Evolutionary conservation across 176 grass and related monocot species (phyloP).

Genomic region (Cenchrus fungigraminus): DNA sequence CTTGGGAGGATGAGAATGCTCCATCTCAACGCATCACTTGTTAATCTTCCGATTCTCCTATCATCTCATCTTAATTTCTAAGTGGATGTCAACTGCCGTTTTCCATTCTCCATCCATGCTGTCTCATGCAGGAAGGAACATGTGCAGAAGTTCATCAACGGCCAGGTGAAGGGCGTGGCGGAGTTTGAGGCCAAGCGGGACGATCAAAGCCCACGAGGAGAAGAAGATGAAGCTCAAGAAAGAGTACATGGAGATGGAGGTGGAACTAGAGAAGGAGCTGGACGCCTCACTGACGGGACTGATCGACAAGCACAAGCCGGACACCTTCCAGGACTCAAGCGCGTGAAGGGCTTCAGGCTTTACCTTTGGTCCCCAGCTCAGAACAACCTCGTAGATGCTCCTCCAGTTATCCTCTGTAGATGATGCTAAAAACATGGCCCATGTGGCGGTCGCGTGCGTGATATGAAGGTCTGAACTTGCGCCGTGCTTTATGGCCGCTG

Average conservation of each 20-base stretch:
- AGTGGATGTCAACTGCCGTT: not conserved
- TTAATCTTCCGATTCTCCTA: not conserved
- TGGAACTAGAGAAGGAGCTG: constrained; percentile 61
- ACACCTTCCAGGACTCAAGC: constrained; percentile 56
- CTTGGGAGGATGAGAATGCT: not conserved
- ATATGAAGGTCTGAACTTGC: constrained; percentile 1
- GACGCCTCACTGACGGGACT: constrained; percentile 51
- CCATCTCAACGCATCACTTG: not conserved
- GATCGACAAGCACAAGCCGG: constrained; percentile 73
- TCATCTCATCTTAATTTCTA: not conserved
- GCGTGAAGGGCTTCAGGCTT: not conserved
- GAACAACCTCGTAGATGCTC: not conserved
- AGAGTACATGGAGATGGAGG: constrained; percentile 68
- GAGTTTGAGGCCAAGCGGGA: constrained; percentile 63
- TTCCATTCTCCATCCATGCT: not conserved
- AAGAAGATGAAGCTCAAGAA: constrained; percentile 56
- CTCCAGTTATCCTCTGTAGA: not conserved
- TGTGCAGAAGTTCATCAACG: constrained; percentile 61
- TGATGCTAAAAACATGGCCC: not conserved
- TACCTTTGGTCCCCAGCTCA: not conserved
- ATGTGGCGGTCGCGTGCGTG: not conserved
- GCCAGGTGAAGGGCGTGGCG: constrained; percentile 66
- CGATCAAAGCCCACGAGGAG: constrained; percentile 55
- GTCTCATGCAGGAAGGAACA: constrained; percentile 61
- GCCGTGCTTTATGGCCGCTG: not conserved